Evolutionary conservation across 768 basidiomycete species (phyloP).

Genomic region (Bullera alba): DNA sequence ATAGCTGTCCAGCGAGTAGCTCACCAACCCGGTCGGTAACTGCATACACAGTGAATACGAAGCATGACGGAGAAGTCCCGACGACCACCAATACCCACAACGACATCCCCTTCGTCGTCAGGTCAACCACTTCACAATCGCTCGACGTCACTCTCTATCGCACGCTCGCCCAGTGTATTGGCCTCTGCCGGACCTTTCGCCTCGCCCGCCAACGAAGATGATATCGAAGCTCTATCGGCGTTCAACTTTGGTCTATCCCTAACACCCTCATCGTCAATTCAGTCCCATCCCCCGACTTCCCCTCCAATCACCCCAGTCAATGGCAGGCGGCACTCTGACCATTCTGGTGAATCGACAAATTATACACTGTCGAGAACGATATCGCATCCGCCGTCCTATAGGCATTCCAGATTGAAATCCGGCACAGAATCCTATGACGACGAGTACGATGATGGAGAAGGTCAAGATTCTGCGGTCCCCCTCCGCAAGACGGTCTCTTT

Average conservation of each 20-base stretch:
- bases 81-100: background rate
- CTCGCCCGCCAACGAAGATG: background rate
- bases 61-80: background rate
- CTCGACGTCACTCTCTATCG: slow-evolving; percentile 10
- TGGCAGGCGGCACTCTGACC: too few relatives aligned
- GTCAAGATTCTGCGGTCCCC: background rate
- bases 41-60: too few relatives aligned
- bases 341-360: too few relatives aligned
- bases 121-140: background rate
- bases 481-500: background rate
- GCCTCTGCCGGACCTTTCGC: background rate
- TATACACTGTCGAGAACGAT: background rate
- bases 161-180: slow-evolving; percentile 6
- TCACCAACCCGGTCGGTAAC: too few relatives aligned
- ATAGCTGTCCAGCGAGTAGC: too few relatives aligned
- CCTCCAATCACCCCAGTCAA: too few relatives aligned
- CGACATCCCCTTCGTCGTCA: background rate
- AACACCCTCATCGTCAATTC: background rate
- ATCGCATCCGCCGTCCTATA: background rate
- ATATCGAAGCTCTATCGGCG: background rate
- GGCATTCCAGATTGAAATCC: background rate
- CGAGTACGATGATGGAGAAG: background rate
- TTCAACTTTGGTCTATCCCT: background rate
- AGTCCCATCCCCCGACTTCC: too few relatives aligned
- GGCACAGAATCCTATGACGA: background rate